A percentile compares a stretch with the other conserved stretches of the same genome.
Conservation (phyloP, 345 rosid species). For the Syzygium oleosum region DNA sequence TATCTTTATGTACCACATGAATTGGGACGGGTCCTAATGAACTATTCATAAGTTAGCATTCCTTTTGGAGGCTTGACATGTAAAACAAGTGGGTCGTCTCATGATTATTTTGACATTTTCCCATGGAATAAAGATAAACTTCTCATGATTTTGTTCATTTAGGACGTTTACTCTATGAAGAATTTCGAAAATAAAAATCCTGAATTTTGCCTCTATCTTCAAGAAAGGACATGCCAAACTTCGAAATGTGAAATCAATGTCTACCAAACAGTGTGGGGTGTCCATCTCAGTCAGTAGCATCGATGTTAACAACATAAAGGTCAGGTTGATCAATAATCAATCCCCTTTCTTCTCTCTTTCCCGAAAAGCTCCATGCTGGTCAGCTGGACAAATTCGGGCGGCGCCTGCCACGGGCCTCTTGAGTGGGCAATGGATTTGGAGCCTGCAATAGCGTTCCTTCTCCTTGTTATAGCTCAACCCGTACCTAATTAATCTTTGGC, state of each 20-base stretch:
- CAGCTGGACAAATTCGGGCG: no score
- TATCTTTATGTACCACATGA: neutral
- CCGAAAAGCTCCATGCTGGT: no score
- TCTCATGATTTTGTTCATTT: neutral
- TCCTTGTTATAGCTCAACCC: neutral
- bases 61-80: neutral
- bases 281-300: neutral
- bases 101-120: neutral
- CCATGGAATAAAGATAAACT: neutral
- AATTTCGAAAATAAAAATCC: neutral
- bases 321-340: neutral
- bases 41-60: neutral
- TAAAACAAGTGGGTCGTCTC: neutral
- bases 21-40: neutral
- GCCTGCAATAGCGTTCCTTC: no score
- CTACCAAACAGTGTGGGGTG: neutral
- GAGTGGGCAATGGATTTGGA: no score
- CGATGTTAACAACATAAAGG: neutral
- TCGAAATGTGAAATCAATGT: neutral
- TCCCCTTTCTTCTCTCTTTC: no score
- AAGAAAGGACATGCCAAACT: neutral
- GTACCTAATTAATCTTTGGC: neutral
- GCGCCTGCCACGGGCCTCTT: no score
- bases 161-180: neutral
- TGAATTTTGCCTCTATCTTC: neutral